A percentile compares a stretch with the other conserved stretches of the same genome.
phyloP scores from a whole-genome alignment of 202 grass and related monocot species.

The Hordeum pubiflorum region DNA sequence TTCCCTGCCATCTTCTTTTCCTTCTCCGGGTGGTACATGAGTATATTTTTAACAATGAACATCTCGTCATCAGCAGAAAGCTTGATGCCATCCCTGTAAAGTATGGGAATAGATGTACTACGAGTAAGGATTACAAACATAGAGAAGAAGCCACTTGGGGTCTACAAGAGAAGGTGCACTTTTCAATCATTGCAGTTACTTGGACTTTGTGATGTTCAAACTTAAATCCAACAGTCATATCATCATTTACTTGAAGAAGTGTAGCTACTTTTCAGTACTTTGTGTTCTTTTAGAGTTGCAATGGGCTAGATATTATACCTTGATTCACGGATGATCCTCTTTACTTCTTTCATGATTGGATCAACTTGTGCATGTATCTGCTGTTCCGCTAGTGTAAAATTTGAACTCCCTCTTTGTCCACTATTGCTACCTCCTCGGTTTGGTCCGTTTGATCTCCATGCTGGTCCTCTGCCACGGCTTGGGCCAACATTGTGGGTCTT shows the following conservation, averaged over 20 bases:
- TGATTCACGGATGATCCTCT: conserved; percentile 60
- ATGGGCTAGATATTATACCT: conserved; percentile 35
- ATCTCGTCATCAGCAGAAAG: conserved; percentile 46
- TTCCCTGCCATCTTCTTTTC: conserved; percentile 49
- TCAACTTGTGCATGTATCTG: conserved; percentile 51
- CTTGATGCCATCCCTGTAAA: conserved; percentile 50
- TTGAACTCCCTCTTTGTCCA: conserved; percentile 27
- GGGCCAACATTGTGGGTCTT: background rate
- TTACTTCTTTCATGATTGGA: conserved; percentile 51
- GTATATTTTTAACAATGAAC: conserved; percentile 50
- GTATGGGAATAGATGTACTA: conserved; percentile 15
- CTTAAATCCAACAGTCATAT: conserved; percentile 1
- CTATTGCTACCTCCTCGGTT: conserved; percentile 2
- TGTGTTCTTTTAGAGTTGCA: conserved; percentile 1
- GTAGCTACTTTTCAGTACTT: background rate
- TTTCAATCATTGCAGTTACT: background rate
- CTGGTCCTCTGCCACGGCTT: conserved; percentile 2
- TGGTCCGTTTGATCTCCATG: conserved; percentile 21
- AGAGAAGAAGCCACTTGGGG: background rate
- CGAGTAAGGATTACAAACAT: background rate
- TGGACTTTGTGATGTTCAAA: background rate
- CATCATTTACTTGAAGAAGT: conserved; percentile 10
- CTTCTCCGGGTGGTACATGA: conserved; percentile 71
- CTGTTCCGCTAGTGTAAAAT: conserved; percentile 52
- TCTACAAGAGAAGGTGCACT: background rate